Base-by-base conservation (phyloP, 1,284 basidiomycete genomes). In the Austroboletus rostrupii region DNA sequence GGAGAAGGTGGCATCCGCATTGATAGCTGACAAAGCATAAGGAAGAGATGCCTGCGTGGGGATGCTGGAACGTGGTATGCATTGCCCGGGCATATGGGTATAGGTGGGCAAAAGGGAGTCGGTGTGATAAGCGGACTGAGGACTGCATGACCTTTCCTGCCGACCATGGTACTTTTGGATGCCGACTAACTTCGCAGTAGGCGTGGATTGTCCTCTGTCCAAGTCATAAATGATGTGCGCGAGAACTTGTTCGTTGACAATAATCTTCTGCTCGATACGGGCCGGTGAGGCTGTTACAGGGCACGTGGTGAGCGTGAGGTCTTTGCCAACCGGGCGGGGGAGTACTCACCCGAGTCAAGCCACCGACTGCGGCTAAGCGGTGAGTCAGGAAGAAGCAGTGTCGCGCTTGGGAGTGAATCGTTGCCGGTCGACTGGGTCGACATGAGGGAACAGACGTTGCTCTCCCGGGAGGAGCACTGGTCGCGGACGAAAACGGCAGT, bases 161-260 rank as follows among this genome's bases (percentile, higher is more conserved):
- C 53, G 64, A 59, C 52, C 57, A 54, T 53, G 70, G 63, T 75
- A 76, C 68, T 72, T 77, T 66, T 79, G 78, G 62, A 78, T 77
- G 38, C 74, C 76, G 53, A 79, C 54, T 51, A 87, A 70, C 58
- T 81, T 74, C 50, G 79, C 83, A 32, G 77, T 74, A n/a, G 85
- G 81, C 64, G 73, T 68, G 52, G 65, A 72, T 60, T 70, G 70
- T 55, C 68, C 67, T 62, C 81, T 78, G 57, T 83, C 79, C 55
- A 90, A 70, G 55, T 85, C 79, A 65, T 87, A 88, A 42, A 81
- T 73, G 56, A 87, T 69, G 55, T 77, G 77, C 41, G 85, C 76
- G 42, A 86, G 68, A 16, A 79, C 74, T 55, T 78, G 73, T 55
- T 76, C 76, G 68, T 87, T 84, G 52, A 81, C 75, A 49, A 80